Evolutionary conservation across 495 filamentous ascomycete species (phyloP), one percentile per base, ranked within the genome.

Genomic region (Annulohypoxylon maeteangense): DNA sequence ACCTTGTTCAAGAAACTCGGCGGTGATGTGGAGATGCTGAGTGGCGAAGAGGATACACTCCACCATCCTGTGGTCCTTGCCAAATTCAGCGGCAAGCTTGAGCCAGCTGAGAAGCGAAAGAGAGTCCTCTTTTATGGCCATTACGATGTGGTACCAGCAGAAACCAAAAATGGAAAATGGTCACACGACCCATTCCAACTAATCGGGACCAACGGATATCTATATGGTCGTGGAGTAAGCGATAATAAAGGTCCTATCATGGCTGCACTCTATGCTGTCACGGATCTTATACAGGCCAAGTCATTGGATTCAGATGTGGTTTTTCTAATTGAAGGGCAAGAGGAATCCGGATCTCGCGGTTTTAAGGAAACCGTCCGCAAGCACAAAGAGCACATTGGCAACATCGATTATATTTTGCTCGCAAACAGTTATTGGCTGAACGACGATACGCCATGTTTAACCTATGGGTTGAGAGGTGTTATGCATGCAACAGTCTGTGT

Each of bases 341-440:
- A 99, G 81, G 95, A 99, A 80, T 94, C 91, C 10, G 95, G 95
- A 6, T 97, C 92, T 3, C 87, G 93, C 22, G 93, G 95, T 0
- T 98, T 99, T 78, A 88, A 90, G 60, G 85, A 93, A 63, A 91
- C 92, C 0, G 88, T 99, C 25, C 87, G 85, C 40, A 82, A 86
- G 44, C 87, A 95, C 76, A 95, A 95, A 76, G 84, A 88, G n/a
- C 83, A 91, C 16, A 95, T 99, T 68, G 95, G 95, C 1, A 84
- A 92, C 14, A 87, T 98, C 2, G 94, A 98, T 80, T 98, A 93
- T 85, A 94, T 99, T 40, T 80, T 99, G 1, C 80, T 98, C 4
- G 95, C 95, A 0, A 98, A 98, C 80, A 97, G 94, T 79, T 98
- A 99, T 81, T 99, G 95, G 95, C 85, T 99, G 2, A 93, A 98